Evolutionary conservation across 306 rosid species (phyloP).

Genomic region (Inga laurina): DNA sequence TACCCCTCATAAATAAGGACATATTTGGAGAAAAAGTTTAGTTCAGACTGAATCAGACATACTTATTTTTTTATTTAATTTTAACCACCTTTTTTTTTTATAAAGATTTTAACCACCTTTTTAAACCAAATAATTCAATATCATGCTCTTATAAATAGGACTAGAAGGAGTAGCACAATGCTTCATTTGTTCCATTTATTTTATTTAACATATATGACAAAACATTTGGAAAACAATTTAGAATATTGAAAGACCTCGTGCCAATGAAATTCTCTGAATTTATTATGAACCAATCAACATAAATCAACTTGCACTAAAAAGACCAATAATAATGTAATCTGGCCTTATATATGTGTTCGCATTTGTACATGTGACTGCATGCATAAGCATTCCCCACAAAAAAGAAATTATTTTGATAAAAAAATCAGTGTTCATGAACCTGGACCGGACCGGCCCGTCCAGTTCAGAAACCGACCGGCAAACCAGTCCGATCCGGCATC

Average conservation of each 20-base stretch:
- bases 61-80: too few species aligned
- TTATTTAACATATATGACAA: background rate
- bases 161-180: background rate
- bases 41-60: too few species aligned
- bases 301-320: background rate
- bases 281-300: background rate
- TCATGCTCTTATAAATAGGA: too few species aligned
- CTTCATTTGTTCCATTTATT: background rate
- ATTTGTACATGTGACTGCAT: background rate
- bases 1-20: too few species aligned
- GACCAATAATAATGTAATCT: background rate
- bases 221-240: background rate
- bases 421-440: background rate
- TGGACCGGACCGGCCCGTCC: too few species aligned
- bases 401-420: background rate
- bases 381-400: background rate
- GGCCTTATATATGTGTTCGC: background rate
- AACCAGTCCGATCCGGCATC: too few species aligned
- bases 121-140: too few species aligned
- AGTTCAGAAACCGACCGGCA: too few species aligned
- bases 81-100: too few species aligned
- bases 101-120: too few species aligned
- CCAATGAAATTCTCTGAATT: background rate
- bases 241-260: background rate
- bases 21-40: too few species aligned